phyloP scores from a whole-genome alignment of 352 stramenopile species.

The Blastocystis sp. region DNA sequence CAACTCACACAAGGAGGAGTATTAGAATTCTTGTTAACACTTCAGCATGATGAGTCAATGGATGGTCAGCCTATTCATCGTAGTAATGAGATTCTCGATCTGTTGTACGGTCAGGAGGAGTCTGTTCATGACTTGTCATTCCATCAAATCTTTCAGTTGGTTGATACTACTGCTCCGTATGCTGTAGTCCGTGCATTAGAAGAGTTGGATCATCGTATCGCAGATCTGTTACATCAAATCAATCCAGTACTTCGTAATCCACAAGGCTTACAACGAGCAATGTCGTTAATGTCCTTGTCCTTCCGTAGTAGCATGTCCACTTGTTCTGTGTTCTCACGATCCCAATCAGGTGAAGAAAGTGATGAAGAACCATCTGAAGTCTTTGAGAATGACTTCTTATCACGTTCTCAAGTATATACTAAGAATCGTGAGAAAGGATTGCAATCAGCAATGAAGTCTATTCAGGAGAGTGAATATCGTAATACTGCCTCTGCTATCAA shows the following conservation, averaged over 20 bases:
- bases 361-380: background rate
- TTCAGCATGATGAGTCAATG: background rate
- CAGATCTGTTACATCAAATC: background rate
- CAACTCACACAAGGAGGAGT: background rate
- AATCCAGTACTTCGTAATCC: background rate
- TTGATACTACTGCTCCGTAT: background rate
- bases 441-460: background rate
- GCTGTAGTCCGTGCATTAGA: background rate
- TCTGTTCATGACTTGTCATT: background rate
- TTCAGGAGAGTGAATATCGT: background rate
- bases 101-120: background rate
- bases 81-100: slow-evolving; percentile 4
- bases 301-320: background rate
- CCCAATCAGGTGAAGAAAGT: background rate
- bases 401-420: background rate
- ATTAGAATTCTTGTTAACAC: background rate
- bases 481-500: slow-evolving; percentile 23
- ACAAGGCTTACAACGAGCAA: background rate
- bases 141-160: background rate
- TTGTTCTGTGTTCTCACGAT: background rate
- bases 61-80: background rate
- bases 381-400: slow-evolving; percentile 31
- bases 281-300: background rate
- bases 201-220: background rate
- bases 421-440: background rate